Evolutionary conservation across 371 early-diverging fungal species (phyloP), one percentile per base, ranked within the genome.

Genomic region (Mortierella sp.): DNA sequence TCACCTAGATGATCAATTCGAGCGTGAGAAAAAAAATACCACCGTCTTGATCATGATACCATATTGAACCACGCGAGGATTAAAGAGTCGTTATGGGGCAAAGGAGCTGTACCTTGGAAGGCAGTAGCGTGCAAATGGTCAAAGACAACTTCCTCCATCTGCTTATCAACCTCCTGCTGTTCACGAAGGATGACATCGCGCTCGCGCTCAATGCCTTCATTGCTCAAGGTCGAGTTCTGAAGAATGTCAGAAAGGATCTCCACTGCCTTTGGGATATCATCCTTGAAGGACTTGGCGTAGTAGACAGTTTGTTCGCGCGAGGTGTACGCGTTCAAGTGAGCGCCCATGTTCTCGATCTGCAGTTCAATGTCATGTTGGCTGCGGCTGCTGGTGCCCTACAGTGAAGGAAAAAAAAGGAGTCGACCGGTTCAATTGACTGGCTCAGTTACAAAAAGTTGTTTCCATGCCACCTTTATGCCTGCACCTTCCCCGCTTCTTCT

Each of bases 241-340:
- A 98, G 83, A 78, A 98, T 96, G 81, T 98, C 99, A 43, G 95
- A 89, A 56, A 98, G 88, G 67, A 97, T 87, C 61, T 95, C 96
- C 21, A 97, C 96, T 16, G 97, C 90, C 68, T 87, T 83, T 28
- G 91, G 87, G 30, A 95, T 93, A 73, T 98, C 96, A 57, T 88
- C 80, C 67, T 92, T 89, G 73, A 98, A 90, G 16, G 95, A 86
- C 82, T 96, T 96, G 63, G 98, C 98, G 81, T 95, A 97, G 89
- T 95, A 98, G 30, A 94, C 96, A 26, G 98, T 97, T 82, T 98
- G 98, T 79, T 98, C 99, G 53, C 99, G 92, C 27, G 97, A 95
- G 41, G 99, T 98, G 82, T 97, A 96, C 16, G 99, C 98, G 81
- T 96, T 96, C 74, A 98, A 83, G 81, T 96, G 96, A 38, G 94